A percentile compares a stretch with the other conserved stretches of the same genome.
Conservation (phyloP, 371 early-diverging fungal species). For the Mortierella sp. region DNA sequence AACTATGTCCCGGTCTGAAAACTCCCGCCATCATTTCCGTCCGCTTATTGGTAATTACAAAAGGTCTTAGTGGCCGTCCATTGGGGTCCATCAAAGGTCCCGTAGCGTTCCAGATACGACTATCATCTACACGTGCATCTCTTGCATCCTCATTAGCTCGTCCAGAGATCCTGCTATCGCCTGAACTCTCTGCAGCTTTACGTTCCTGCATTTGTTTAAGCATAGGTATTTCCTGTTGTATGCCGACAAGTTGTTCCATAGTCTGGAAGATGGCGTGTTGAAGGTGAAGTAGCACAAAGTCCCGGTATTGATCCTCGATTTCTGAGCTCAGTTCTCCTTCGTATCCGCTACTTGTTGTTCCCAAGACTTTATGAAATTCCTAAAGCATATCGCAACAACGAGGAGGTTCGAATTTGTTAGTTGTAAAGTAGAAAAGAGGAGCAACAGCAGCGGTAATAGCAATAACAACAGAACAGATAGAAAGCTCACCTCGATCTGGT, state of each 20-base stretch:
- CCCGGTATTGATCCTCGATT: constrained; percentile 75
- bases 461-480: not conserved
- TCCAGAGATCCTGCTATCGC: constrained; percentile 50
- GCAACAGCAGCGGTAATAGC: no score
- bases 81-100: constrained; percentile 50
- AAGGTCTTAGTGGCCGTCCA: constrained; percentile 82
- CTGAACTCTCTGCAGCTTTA: constrained; percentile 47
- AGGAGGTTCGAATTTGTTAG: not conserved
- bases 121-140: constrained; percentile 31
- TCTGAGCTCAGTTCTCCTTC: constrained; percentile 65
- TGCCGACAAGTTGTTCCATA: constrained; percentile 72
- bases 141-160: constrained; percentile 26
- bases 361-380: constrained; percentile 57
- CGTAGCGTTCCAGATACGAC: constrained; percentile 43
- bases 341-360: constrained; percentile 46
- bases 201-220: constrained; percentile 73
- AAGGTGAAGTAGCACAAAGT: constrained; percentile 71
- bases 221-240: constrained; percentile 82
- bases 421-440: not conserved
- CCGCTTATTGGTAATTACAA: constrained; percentile 87
- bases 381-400: not conserved
- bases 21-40: constrained; percentile 82
- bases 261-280: constrained; percentile 72
- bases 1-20: constrained; percentile 87
- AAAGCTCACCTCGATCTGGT: constrained; percentile 61